Conservation (phyloP, 2,329 filamentous ascomycete species). For the Epichloe uncinata region DNA sequence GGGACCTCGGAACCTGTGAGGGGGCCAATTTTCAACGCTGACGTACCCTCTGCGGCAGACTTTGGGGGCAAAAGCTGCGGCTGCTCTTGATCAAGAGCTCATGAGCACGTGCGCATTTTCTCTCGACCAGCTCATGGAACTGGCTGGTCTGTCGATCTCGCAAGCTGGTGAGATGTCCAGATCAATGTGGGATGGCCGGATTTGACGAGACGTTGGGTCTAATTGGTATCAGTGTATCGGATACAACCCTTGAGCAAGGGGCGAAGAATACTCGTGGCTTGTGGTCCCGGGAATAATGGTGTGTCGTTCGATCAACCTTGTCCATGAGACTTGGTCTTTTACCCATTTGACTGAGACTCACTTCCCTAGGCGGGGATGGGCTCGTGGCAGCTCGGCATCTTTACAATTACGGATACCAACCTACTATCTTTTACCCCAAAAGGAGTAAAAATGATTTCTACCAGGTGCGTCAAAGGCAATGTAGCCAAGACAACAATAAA, state of each 20-base stretch:
- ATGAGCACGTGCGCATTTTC: conserved; percentile 85
- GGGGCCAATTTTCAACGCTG: neutral
- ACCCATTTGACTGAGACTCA: neutral
- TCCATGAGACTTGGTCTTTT: neutral
- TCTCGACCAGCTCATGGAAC: conserved; percentile 92
- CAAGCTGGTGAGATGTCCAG: conserved; percentile 53
- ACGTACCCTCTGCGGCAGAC: conserved; percentile 42
- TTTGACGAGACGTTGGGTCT: neutral
- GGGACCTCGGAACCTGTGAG: neutral
- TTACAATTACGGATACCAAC: conserved; percentile 80
- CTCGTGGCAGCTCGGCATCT: conserved; percentile 89
- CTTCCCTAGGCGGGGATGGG: conserved; percentile 67
- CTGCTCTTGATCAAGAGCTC: conserved; percentile 81
- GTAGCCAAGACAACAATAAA: too few relatives aligned
- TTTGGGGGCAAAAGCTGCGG: conserved; percentile 74
- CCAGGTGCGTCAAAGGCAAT: conserved; percentile 37
- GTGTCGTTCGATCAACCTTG: neutral
- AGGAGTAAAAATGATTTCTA: conserved; percentile 83
- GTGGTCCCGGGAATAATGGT: conserved; percentile 71
- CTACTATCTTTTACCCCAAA: conserved; percentile 87
- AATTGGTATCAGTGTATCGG: conserved; percentile 50
- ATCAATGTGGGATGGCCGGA: neutral
- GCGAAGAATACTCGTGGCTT: conserved; percentile 69
- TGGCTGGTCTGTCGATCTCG: conserved; percentile 85
- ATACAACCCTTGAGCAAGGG: conserved; percentile 66